phyloP scores from a whole-genome alignment of 2,329 filamentous ascomycete genomes.

The Aspergillus alliaceus region DNA sequence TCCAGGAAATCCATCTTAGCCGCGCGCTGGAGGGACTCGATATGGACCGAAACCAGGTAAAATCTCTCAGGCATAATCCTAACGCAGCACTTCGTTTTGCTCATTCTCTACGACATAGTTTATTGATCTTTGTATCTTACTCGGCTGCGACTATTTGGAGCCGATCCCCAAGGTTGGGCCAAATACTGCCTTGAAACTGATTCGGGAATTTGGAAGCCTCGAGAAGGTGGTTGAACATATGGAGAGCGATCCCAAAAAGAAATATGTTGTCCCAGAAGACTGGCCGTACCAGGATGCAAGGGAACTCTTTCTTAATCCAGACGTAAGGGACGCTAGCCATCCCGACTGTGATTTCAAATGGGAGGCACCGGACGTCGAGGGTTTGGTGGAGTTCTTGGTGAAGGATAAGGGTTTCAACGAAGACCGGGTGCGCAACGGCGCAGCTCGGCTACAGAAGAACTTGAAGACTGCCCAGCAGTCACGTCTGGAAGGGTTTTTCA shows the following conservation, averaged over 20 bases:
- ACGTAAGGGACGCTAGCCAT: constrained; percentile 80
- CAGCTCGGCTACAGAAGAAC: constrained; percentile 80
- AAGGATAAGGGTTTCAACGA: constrained; percentile 96
- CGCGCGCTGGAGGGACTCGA: constrained; percentile 81
- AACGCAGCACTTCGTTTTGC: constrained; percentile 7
- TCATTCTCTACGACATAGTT: constrained; percentile 59
- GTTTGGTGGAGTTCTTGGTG: constrained; percentile 84
- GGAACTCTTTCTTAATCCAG: constrained; percentile 85
- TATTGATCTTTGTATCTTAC: constrained; percentile 94
- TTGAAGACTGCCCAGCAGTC: constrained; percentile 89
- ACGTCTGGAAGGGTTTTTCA: constrained; percentile 94
- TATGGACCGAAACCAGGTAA: constrained; percentile 84
- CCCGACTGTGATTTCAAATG: constrained; percentile 96
- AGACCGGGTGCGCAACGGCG: constrained; percentile 80
- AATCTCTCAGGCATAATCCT: too few species aligned
- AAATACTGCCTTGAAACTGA: constrained; percentile 86
- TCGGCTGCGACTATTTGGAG: constrained; percentile 97
- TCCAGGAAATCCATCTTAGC: constrained; percentile 88
- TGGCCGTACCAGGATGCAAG: constrained; percentile 95
- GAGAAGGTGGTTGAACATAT: constrained; percentile 84
- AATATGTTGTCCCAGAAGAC: constrained; percentile 87
- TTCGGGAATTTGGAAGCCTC: constrained; percentile 84
- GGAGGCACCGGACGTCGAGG: constrained; percentile 89
- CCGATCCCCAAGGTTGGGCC: constrained; percentile 94
- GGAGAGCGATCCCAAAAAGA: constrained; percentile 72